phyloP scores from a whole-genome alignment of 2,329 filamentous ascomycete genomes.

The Alternaria arborescens region DNA sequence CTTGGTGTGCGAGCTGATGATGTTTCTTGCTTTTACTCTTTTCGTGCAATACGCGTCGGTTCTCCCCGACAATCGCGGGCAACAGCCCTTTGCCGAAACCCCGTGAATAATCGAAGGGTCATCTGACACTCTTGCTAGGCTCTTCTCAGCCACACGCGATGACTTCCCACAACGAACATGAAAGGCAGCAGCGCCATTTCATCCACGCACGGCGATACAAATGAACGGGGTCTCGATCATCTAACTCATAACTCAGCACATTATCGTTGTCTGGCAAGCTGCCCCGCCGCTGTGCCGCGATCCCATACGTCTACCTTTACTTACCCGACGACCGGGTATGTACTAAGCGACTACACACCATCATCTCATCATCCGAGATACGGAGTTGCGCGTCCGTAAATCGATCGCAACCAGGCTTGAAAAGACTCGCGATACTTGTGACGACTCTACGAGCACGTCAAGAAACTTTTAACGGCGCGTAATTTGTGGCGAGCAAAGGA shows the following conservation, averaged over 20 bases:
- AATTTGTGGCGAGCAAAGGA: conserved; percentile 17
- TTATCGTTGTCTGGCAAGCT: conserved; percentile 22
- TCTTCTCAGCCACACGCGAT: conserved; percentile 27
- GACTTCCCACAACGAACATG: conserved; percentile 28
- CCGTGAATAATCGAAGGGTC: conserved; percentile 25
- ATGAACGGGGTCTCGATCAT: background rate
- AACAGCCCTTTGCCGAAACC: conserved; percentile 4
- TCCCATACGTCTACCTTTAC: conserved; percentile 32
- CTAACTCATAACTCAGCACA: conserved; percentile 2
- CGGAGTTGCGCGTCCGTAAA: conserved; percentile 6
- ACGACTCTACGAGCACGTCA: background rate
- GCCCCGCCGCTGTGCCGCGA: conserved; percentile 22
- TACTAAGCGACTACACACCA: conserved; percentile 22
- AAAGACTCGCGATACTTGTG: background rate
- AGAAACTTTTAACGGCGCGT: background rate
- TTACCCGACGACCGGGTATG: conserved; percentile 32
- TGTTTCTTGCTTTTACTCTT: conserved; percentile 6
- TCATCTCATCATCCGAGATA: conserved; percentile 10
- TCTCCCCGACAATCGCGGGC: conserved; percentile 1
- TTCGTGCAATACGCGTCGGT: conserved; percentile 7
- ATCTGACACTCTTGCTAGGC: conserved; percentile 34
- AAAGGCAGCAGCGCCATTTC: conserved; percentile 29
- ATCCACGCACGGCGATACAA: conserved; percentile 13
- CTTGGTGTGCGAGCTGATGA: conserved; percentile 1
- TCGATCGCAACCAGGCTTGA: background rate